Percentiles rank a stretch among this genome's conserved stretches.
Evolutionary conservation across 2,329 filamentous ascomycete species (phyloP).

Genomic region (Thelonectria rubi): DNA sequence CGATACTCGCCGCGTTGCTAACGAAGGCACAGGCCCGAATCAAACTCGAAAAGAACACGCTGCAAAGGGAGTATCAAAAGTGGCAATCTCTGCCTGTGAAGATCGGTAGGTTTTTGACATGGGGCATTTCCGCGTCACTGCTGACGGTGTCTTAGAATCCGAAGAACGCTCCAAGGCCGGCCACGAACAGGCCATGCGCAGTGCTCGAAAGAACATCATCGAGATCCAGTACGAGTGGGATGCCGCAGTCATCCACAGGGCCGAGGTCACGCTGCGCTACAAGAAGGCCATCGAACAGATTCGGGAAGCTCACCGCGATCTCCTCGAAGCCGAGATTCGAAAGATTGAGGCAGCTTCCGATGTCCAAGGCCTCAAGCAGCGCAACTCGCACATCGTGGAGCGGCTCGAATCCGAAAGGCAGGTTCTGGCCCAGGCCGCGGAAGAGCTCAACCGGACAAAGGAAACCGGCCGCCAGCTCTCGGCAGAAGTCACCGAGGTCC

Average conservation of each 20-base stretch:
- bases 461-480: constrained; percentile 46
- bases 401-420: constrained; percentile 58
- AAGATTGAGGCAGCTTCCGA: constrained; percentile 87
- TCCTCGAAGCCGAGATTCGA: constrained; percentile 75
- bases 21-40: constrained; percentile 55
- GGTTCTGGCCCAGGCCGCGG: constrained; percentile 48
- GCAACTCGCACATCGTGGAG: constrained; percentile 68
- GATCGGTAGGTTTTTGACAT: constrained; percentile 63
- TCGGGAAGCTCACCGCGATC: constrained; percentile 66
- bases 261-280: constrained; percentile 60
- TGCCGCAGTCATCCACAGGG: constrained; percentile 63
- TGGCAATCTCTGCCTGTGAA: constrained; percentile 75
- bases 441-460: constrained; percentile 50
- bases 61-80: constrained; percentile 72
- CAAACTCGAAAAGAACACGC: constrained; percentile 69
- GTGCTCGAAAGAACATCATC: constrained; percentile 51
- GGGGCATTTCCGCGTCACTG: neutral
- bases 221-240: constrained; percentile 65
- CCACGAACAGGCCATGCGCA: constrained; percentile 46
- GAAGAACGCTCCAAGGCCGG: constrained; percentile 47
- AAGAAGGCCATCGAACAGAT: constrained; percentile 71
- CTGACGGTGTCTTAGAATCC: constrained; percentile 45
- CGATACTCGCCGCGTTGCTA: constrained; percentile 19
- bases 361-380: constrained; percentile 70
- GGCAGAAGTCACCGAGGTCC: constrained; percentile 51